These are phyloP conservation scores for Apophysomyces sp. DNA, from an alignment of 371 early-diverging fungal species.

Conservation along the genomic window DNA sequence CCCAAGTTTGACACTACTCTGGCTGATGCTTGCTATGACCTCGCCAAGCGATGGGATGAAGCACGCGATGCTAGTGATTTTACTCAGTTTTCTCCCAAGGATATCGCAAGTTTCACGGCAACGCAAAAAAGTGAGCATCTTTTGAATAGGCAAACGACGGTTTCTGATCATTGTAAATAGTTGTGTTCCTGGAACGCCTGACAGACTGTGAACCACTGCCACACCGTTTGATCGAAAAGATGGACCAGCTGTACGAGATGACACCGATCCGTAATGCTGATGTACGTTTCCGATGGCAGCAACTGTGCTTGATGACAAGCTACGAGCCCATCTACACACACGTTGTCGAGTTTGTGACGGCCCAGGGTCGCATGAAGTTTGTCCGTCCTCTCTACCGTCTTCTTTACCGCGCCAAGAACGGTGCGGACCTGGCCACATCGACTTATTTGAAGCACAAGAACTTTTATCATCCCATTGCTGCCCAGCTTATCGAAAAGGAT, in stretches of 20 bases:
- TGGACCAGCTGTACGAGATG: conserved; percentile 79
- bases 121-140: conserved; percentile 70
- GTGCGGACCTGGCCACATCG: conserved; percentile 72
- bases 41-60: conserved; percentile 77
- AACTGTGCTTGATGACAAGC: conserved; percentile 74
- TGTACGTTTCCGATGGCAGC: conserved; percentile 87
- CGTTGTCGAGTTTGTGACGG: conserved; percentile 76
- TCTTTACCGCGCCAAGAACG: conserved; percentile 64
- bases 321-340: conserved; percentile 76
- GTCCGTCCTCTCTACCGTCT: conserved; percentile 80
- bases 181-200: conserved; percentile 85
- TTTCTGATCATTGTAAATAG: conserved; percentile 14
- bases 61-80: conserved; percentile 53
- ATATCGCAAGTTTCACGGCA: conserved; percentile 66
- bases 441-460: conserved; percentile 76
- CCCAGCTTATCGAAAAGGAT: conserved; percentile 80
- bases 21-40: conserved; percentile 77
- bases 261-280: conserved; percentile 78
- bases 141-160: not conserved
- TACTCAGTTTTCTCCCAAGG: conserved; percentile 55
- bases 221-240: conserved; percentile 54
- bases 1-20: conserved; percentile 86
- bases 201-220: conserved; percentile 69
- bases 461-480: conserved; percentile 96
- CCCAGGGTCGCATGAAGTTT: conserved; percentile 96